Conservation (phyloP, 805 yeast genomes). For the Tetrapisispora taiwanensis region DNA sequence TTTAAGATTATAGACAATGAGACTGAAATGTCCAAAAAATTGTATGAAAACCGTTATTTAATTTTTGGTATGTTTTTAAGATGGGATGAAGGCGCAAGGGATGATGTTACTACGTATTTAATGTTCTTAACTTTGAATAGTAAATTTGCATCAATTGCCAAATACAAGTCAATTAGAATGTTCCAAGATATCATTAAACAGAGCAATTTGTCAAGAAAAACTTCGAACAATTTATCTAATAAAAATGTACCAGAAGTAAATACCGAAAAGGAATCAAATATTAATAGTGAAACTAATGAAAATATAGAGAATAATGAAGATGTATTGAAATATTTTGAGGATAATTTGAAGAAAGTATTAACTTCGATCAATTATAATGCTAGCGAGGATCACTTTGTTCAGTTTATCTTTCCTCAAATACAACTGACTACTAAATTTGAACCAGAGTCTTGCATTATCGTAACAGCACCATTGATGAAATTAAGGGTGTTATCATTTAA, state of each 20-base stretch:
- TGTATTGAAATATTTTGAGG: background rate
- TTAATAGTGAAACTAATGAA: background rate
- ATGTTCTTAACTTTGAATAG: conserved; percentile 38
- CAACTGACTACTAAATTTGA: conserved; percentile 50
- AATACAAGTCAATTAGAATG: conserved; percentile 40
- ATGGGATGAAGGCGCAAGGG: conserved; percentile 67
- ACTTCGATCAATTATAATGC: background rate
- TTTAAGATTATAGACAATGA: conserved; percentile 21
- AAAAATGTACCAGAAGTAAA: background rate
- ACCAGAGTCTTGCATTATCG: conserved; percentile 49
- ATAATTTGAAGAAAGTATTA: background rate
- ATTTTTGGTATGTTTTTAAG: conserved; percentile 63
- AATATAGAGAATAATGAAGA: background rate
- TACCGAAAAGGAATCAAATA: background rate
- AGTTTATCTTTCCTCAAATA: conserved; percentile 71
- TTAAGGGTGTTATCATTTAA: conserved; percentile 57
- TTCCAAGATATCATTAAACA: conserved; percentile 35
- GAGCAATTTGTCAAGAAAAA: background rate
- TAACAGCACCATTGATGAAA: conserved; percentile 67
- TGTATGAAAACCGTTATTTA: conserved; percentile 49
- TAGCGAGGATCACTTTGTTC: conserved; percentile 32
- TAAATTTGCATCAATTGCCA: conserved; percentile 35
- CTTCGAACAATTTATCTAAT: background rate
- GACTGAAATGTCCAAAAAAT: conserved; percentile 11
- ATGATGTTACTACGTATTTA: conserved; percentile 51